phyloP scores from a whole-genome alignment of 345 rosid genomes.

The Heritiera littoralis region DNA sequence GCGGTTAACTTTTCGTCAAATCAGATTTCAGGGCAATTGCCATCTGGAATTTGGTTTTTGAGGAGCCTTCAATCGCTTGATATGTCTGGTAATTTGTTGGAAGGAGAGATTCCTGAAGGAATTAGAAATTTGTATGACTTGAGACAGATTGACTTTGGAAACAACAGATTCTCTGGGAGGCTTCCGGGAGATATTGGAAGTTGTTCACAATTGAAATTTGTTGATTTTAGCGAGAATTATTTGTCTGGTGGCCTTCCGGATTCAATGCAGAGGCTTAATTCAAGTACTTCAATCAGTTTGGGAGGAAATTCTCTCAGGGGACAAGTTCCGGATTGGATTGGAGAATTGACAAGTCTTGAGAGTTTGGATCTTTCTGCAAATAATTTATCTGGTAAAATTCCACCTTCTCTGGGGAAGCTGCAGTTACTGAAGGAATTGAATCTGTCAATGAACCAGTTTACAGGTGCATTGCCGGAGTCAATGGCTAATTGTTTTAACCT shows the following conservation, averaged over 20 bases:
- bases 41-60: conserved; percentile 61
- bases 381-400: conserved; percentile 57
- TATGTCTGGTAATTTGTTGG: conserved; percentile 63
- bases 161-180: conserved; percentile 60
- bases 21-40: conserved; percentile 68
- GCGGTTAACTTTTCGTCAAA: conserved; percentile 68
- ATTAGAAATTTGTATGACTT: conserved; percentile 57
- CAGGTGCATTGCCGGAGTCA: conserved; percentile 62
- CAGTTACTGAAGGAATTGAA: conserved; percentile 59
- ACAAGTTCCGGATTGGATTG: conserved; percentile 73
- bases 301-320: conserved; percentile 60
- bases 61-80: conserved; percentile 62
- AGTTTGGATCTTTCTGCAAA: conserved; percentile 82
- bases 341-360: conserved; percentile 57
- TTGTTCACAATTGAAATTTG: conserved; percentile 45
- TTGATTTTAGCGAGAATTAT: conserved; percentile 67
- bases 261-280: conserved; percentile 55
- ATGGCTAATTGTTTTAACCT: conserved; percentile 60
- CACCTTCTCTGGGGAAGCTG: conserved; percentile 66
- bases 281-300: conserved; percentile 50
- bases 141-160: conserved; percentile 47
- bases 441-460: conserved; percentile 61
- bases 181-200: conserved; percentile 67
- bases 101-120: conserved; percentile 64
- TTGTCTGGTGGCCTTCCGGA: conserved; percentile 70